phyloP scores from a whole-genome alignment of 805 yeast species.

The Metschnikowia gelsemii region DNA sequence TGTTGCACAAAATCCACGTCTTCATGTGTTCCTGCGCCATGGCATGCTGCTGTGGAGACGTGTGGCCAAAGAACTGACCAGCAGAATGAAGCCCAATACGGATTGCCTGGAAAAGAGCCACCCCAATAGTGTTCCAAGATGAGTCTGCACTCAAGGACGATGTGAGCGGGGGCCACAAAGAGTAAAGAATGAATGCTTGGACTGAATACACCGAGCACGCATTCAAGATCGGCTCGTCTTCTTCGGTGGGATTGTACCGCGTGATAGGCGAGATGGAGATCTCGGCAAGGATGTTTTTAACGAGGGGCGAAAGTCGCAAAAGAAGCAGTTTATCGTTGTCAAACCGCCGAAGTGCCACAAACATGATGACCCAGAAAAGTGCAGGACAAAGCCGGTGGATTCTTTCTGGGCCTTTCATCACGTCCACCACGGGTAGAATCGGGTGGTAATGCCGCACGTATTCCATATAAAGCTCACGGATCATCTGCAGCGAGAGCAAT shows the following conservation, averaged over 20 bases:
- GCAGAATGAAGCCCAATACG: conserved; percentile 86
- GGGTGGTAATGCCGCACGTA: conserved; percentile 80
- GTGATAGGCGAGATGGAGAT: conserved; percentile 89
- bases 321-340: conserved; percentile 43
- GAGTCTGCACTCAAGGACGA: conserved; percentile 94
- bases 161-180: conserved; percentile 95
- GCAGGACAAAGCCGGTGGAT: conserved; percentile 81
- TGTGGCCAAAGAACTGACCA: conserved; percentile 7
- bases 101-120: conserved; percentile 89
- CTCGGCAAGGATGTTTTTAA: conserved; percentile 79
- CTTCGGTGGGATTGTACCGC: conserved; percentile 73
- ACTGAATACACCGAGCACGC: conserved; percentile 92
- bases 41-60: conserved; percentile 20
- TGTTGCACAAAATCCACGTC: conserved; percentile 93
- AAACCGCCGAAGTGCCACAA: conserved; percentile 74
- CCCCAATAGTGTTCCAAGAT: conserved; percentile 92
- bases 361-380: conserved; percentile 89
- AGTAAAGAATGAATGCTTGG: conserved; percentile 84
- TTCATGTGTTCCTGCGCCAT: conserved; percentile 72
- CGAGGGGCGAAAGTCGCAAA: conserved; percentile 60
- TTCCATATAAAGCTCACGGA: conserved; percentile 62
- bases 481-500: conserved; percentile 57
- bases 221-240: conserved; percentile 78
- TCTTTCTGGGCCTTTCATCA: conserved; percentile 76
- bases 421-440: conserved; percentile 83